Evolutionary conservation across 768 basidiomycete genomes (phyloP).

Genomic region (Pleurotus ostreatus): DNA sequence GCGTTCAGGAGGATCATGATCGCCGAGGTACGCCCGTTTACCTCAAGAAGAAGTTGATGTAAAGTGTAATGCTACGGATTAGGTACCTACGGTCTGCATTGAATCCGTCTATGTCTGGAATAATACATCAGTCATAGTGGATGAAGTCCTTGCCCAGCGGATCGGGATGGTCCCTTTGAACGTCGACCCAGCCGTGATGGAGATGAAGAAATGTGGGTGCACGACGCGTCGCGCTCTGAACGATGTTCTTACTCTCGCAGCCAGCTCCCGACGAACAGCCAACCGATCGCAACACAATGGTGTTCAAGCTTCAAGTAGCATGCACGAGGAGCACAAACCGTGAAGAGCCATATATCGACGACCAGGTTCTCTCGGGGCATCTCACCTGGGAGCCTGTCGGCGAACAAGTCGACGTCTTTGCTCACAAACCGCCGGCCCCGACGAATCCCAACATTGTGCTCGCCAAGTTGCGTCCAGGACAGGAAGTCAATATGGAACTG

Average conservation of each 20-base stretch:
- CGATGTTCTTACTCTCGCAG: no score
- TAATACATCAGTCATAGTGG: conserved; percentile 91
- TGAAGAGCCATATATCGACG: conserved; percentile 63
- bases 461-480: conserved; percentile 89
- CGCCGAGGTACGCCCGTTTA: conserved; percentile 66
- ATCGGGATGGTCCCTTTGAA: conserved; percentile 88
- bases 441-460: conserved; percentile 83
- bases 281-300: conserved; percentile 88
- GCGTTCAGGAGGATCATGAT: conserved; percentile 90
- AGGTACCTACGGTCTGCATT: conserved; percentile 91
- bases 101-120: conserved; percentile 92
- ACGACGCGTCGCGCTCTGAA: no score
- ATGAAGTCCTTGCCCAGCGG: conserved; percentile 92
- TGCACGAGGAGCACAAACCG: conserved; percentile 62
- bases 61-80: conserved; percentile 1
- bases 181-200: conserved; percentile 73
- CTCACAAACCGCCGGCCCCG: conserved; percentile 50
- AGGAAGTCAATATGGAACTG: conserved; percentile 77
- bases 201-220: conserved; percentile 41
- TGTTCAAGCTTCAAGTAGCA: conserved; percentile 69
- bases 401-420: conserved; percentile 66
- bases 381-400: conserved; percentile 80
- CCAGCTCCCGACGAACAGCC: conserved; percentile 48
- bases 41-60: neutral
- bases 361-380: conserved; percentile 63